These are phyloP conservation scores for Metrosideros polymorpha DNA, from an alignment of 441 rosid species.

Conservation along the genomic window DNA sequence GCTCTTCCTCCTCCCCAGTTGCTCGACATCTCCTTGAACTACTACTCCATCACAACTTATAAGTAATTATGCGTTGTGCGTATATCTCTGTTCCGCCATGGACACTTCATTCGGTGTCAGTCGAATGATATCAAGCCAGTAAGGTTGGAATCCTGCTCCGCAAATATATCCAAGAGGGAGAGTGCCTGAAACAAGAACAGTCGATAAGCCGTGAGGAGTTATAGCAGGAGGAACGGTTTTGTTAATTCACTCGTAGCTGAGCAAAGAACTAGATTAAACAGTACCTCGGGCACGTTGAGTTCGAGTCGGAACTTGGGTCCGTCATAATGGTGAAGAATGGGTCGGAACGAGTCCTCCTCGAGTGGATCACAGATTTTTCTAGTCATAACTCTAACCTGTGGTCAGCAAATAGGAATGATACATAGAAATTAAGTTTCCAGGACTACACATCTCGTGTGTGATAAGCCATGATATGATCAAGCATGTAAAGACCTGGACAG, in stretches of 20 bases:
- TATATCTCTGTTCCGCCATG: background rate
- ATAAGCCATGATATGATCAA: background rate
- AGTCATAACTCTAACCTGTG: conserved; percentile 10
- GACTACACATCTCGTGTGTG: background rate
- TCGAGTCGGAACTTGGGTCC: conserved; percentile 4
- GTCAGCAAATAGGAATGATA: background rate
- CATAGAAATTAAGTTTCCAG: background rate
- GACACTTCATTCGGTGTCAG: background rate
- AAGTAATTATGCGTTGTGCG: background rate
- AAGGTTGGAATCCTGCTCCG: conserved; percentile 19
- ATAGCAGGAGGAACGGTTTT: background rate
- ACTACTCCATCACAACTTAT: background rate
- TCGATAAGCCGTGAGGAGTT: background rate
- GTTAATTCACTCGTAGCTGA: background rate
- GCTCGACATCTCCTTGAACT: background rate
- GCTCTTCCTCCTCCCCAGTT: background rate
- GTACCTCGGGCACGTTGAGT: conserved; percentile 20
- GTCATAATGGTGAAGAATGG: conserved; percentile 1
- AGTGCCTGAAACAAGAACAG: conserved; percentile 42
- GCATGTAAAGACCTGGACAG: background rate
- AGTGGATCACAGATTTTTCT: conserved; percentile 11
- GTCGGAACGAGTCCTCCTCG: conserved; percentile 19
- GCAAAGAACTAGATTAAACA: background rate
- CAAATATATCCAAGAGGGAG: conserved; percentile 83
- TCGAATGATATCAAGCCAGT: background rate